Conservation (phyloP, 2,329 filamentous ascomycete genomes). For the Claviceps sorghi region DNA sequence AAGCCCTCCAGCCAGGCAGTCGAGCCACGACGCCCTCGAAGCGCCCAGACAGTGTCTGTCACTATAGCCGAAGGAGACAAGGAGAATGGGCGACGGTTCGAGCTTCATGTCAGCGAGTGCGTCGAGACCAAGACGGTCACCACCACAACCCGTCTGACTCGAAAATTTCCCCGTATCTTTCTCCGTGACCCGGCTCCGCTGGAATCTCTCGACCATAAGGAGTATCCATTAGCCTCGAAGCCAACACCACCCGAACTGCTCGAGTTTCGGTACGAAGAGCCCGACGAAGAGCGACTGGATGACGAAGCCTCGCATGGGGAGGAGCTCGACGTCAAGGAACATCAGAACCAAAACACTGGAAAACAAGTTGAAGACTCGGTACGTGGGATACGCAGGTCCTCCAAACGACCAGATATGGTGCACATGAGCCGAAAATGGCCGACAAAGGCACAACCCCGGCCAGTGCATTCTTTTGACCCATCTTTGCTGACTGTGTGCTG, state of each 20-base stretch:
- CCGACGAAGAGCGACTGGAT: conserved; percentile 7
- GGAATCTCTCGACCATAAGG: conserved; percentile 63
- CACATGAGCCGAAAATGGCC: neutral
- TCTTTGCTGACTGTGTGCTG: conserved; percentile 2
- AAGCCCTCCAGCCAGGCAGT: conserved; percentile 20
- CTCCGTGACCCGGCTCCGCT: conserved; percentile 60
- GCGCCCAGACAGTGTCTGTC: conserved; percentile 29
- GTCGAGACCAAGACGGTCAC: conserved; percentile 63
- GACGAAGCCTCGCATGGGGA: conserved; percentile 15
- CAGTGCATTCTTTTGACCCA: neutral
- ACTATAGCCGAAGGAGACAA: conserved; percentile 29
- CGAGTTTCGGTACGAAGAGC: conserved; percentile 49
- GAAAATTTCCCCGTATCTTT: conserved; percentile 69
- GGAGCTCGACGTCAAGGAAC: conserved; percentile 10
- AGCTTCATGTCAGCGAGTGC: conserved; percentile 48
- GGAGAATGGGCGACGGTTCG: conserved; percentile 24
- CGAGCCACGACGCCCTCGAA: conserved; percentile 20
- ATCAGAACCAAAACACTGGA: neutral
- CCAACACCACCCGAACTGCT: conserved; percentile 69
- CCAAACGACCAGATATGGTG: neutral
- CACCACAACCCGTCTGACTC: conserved; percentile 81
- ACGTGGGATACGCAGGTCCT: conserved; percentile 4
- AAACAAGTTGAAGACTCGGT: conserved; percentile 10
- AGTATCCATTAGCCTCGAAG: conserved; percentile 74
- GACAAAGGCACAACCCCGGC: neutral